A percentile compares a stretch with the other conserved stretches of the same genome.
These are phyloP conservation scores for Calonectria honghensis DNA, from an alignment of 2,329 filamentous ascomycete genomes.

Conservation along the genomic window DNA sequence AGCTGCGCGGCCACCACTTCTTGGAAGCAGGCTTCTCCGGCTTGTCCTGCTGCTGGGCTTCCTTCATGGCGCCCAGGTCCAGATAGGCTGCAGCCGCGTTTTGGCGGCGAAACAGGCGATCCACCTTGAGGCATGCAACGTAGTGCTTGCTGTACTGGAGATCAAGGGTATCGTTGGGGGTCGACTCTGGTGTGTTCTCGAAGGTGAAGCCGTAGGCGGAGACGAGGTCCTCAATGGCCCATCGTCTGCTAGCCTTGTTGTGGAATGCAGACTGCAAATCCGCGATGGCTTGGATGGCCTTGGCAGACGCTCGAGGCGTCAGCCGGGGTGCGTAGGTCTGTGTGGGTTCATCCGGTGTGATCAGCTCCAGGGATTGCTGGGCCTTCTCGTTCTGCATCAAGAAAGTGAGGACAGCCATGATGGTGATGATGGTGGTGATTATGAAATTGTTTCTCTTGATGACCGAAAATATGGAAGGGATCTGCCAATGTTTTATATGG, in stretches of 20 bases:
- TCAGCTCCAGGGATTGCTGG: neutral
- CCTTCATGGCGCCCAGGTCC: neutral
- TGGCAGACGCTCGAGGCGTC: neutral
- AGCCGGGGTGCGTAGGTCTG: neutral
- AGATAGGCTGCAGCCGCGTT: neutral
- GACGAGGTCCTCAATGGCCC: neutral
- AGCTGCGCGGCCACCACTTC: neutral
- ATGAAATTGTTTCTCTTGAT: neutral
- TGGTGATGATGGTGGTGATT: neutral
- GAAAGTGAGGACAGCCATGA: slow-evolving; percentile 1
- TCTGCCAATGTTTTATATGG: neutral
- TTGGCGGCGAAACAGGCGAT: neutral
- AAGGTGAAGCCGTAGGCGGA: neutral
- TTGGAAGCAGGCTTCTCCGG: neutral
- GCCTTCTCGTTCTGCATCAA: slow-evolving; percentile 2
- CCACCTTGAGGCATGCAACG: neutral
- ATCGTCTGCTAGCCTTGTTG: neutral
- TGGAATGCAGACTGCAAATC: neutral
- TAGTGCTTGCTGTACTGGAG: slow-evolving; percentile 5
- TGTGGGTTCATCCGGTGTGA: neutral
- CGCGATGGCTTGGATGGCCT: neutral
- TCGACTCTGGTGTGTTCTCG: neutral
- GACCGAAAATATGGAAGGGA: neutral
- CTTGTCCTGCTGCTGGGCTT: neutral
- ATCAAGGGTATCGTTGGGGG: neutral